A percentile compares a stretch with the other conserved stretches of the same genome.
Conservation (phyloP, 495 filamentous ascomycete species). For the Penicillium coffeae region DNA sequence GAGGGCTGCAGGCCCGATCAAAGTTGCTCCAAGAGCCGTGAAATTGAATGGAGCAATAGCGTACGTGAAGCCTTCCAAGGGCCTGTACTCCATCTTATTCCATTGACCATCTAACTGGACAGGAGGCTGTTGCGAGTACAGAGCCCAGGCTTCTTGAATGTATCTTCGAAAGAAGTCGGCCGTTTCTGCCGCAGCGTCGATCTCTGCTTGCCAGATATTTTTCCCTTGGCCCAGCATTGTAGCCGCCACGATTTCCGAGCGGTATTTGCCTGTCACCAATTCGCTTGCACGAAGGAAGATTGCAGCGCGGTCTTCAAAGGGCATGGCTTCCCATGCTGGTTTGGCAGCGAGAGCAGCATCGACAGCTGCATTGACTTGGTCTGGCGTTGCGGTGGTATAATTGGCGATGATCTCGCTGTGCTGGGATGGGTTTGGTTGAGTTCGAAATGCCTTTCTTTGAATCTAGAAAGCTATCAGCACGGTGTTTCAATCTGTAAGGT, state of each 20-base stretch:
- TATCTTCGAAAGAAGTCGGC: conserved; percentile 83
- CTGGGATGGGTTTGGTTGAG: conserved; percentile 68
- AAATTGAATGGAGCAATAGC: conserved; percentile 46
- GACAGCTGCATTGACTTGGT: conserved; percentile 69
- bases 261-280: conserved; percentile 79
- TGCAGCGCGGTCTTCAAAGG: conserved; percentile 83
- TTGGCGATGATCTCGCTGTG: conserved; percentile 64
- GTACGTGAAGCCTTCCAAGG: conserved; percentile 67
- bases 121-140: conserved; percentile 70
- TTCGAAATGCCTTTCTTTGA: conserved; percentile 14
- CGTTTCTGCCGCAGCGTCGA: conserved; percentile 85
- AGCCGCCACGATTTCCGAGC: conserved; percentile 84
- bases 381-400: conserved; percentile 65
- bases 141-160: conserved; percentile 67
- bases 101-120: conserved; percentile 50
- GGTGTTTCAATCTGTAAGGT: too few relatives aligned
- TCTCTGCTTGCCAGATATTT: conserved; percentile 95
- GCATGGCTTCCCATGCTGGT: conserved; percentile 70
- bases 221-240: conserved; percentile 95
- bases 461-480: conserved; percentile 13
- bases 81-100: conserved; percentile 74
- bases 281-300: conserved; percentile 90
- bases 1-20: conserved; percentile 68
- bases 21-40: conserved; percentile 79
- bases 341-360: conserved; percentile 78